A percentile compares a stretch with the other conserved stretches of the same genome.
phyloP scores from a whole-genome alignment of 306 rosid genomes.

The Prunus padus region DNA sequence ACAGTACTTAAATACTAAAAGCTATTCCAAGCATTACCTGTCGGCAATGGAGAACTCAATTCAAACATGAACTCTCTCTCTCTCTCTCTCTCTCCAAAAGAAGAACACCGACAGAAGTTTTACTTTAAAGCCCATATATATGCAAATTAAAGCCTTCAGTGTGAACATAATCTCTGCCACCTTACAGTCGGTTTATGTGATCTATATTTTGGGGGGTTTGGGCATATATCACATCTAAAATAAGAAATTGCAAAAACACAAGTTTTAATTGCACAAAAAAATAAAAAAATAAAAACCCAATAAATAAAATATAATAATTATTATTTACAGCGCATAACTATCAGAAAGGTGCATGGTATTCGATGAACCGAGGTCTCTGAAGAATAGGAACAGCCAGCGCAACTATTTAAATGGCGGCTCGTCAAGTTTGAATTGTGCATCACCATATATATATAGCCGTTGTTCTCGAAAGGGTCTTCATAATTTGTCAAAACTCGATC shows the following conservation, averaged over 20 bases:
- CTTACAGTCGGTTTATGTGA: background rate
- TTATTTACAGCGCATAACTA: background rate
- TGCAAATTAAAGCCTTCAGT: background rate
- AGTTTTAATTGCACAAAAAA: background rate
- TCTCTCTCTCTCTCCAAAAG: background rate
- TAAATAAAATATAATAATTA: background rate
- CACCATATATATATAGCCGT: conserved; percentile 13
- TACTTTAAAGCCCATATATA: background rate
- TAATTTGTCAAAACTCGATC: conserved; percentile 19
- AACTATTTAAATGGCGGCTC: conserved; percentile 32
- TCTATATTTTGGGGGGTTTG: background rate
- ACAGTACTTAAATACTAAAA: background rate
- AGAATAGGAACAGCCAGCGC: background rate
- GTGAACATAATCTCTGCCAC: conserved; percentile 8
- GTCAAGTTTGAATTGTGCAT: conserved; percentile 19
- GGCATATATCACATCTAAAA: background rate
- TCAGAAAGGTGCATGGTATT: background rate
- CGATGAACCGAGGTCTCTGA: background rate
- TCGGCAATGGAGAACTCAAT: conserved; percentile 28
- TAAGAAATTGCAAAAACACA: background rate
- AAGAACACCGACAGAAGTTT: conserved; percentile 3
- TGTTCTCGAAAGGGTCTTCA: conserved; percentile 9
- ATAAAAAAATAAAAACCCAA: background rate
- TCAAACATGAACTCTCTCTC: conserved; percentile 31
- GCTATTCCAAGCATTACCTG: background rate